These are phyloP conservation scores for Colletotrichum trifolii DNA, from an alignment of 2,329 filamentous ascomycete species.

Conservation along the genomic window DNA sequence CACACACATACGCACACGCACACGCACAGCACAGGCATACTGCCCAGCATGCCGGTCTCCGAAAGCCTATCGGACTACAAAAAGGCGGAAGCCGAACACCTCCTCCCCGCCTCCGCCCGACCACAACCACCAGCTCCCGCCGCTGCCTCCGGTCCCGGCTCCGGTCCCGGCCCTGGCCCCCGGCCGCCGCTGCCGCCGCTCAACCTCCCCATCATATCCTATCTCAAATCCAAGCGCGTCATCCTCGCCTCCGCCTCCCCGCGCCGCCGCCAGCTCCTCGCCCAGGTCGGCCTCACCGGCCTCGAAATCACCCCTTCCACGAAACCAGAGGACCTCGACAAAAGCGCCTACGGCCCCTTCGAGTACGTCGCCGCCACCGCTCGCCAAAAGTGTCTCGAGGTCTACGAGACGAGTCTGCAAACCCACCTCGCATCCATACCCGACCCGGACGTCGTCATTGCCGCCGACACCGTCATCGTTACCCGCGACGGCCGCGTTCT, in stretches of 20 bases:
- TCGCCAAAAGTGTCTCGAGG: conserved; percentile 81
- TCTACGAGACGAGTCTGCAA: conserved; percentile 65
- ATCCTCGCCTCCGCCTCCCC: conserved; percentile 93
- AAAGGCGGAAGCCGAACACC: conserved; percentile 53
- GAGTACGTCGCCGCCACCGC: conserved; percentile 94
- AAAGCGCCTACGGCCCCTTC: conserved; percentile 77
- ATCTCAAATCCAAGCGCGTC: conserved; percentile 81
- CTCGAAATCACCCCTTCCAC: conserved; percentile 87
- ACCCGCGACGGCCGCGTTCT: conserved; percentile 80
- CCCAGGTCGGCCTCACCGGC: conserved; percentile 80
- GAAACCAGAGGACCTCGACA: conserved; percentile 87
- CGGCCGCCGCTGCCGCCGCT: conserved; percentile 75
- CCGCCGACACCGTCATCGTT: conserved; percentile 92
- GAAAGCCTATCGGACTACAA: conserved; percentile 61
- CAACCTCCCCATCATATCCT: conserved; percentile 80
- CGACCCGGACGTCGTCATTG: conserved; percentile 87
- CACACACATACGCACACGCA: not conserved
- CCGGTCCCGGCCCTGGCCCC: conserved; percentile 47
- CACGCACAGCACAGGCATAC: not conserved
- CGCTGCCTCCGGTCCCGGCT: not conserved
- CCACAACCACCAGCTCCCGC: conserved; percentile 34
- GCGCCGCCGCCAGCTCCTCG: conserved; percentile 82
- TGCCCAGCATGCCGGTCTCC: conserved; percentile 5
- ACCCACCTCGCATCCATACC: conserved; percentile 56
- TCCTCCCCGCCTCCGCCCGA: conserved; percentile 36